Evolutionary conservation across 495 filamentous ascomycete genomes (phyloP).

Genomic region (Penicillium bialowiezense): DNA sequence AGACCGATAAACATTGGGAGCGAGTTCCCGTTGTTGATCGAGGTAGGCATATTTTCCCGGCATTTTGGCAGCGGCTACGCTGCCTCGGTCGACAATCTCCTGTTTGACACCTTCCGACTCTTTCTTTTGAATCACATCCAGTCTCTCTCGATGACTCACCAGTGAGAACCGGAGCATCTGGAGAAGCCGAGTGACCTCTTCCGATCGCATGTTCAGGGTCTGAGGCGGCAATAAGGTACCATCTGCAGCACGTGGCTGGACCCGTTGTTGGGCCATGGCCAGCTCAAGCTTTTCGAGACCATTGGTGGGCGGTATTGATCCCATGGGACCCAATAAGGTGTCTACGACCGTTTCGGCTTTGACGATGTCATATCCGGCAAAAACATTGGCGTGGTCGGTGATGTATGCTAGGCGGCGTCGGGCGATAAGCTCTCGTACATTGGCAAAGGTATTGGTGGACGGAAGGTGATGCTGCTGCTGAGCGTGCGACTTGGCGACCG

Average conservation of each 20-base stretch:
- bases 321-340: conserved; percentile 46
- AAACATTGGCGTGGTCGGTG: conserved; percentile 51
- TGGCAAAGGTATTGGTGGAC: conserved; percentile 45
- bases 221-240: conserved; percentile 42
- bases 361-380: conserved; percentile 48
- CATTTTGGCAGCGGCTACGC: conserved; percentile 33
- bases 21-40: conserved; percentile 40
- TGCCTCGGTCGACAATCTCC: conserved; percentile 34
- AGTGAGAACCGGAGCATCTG: conserved; percentile 50
- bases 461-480: conserved; percentile 40
- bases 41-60: conserved; percentile 45
- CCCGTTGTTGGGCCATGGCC: conserved; percentile 48
- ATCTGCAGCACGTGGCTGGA: conserved; percentile 44
- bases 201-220: conserved; percentile 47
- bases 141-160: conserved; percentile 44
- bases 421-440: conserved; percentile 47
- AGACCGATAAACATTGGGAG: conserved; percentile 46
- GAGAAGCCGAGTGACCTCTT: conserved; percentile 45
- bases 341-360: conserved; percentile 48
- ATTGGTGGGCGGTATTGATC: conserved; percentile 43
- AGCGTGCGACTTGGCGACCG: conserved; percentile 39
- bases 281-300: conserved; percentile 48
- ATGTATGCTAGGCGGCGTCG: conserved; percentile 50
- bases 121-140: conserved; percentile 45
- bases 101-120: conserved; percentile 40